A percentile compares a stretch with the other conserved stretches of the same genome.
Conservation (phyloP, 2,329 filamentous ascomycete species). For the Aspergillus oerlinghausenensis region DNA sequence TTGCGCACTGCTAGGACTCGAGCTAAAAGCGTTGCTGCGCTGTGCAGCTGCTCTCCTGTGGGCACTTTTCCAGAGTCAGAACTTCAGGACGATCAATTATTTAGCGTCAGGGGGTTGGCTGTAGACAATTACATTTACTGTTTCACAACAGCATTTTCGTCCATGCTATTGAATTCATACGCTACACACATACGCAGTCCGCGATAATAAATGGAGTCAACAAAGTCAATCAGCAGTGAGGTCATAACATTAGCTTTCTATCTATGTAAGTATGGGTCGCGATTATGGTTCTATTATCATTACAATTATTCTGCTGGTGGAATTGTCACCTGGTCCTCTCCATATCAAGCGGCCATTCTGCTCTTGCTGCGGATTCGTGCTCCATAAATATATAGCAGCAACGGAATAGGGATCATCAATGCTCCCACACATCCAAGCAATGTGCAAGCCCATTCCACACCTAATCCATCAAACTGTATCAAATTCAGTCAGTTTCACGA, state of each 20-base stretch:
- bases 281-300: not conserved
- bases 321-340: not conserved
- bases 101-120: too few relatives aligned
- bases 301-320: not conserved
- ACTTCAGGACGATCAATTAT: too few relatives aligned
- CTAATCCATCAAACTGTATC: conserved; percentile 25
- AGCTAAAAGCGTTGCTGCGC: too few relatives aligned
- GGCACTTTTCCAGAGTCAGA: too few relatives aligned
- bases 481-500: not conserved
- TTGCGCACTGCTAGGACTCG: too few relatives aligned
- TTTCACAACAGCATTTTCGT: too few relatives aligned
- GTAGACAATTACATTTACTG: too few relatives aligned
- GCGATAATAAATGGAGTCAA: too few relatives aligned
- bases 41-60: too few relatives aligned
- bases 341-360: not conserved
- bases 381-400: conserved; percentile 15
- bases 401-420: conserved; percentile 25
- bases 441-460: conserved; percentile 29
- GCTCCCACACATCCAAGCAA: conserved; percentile 27
- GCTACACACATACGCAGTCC: too few relatives aligned
- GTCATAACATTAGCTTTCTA: not conserved
- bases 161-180: too few relatives aligned
- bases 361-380: conserved; percentile 6
- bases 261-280: not conserved
- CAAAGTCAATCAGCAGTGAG: not conserved